phyloP scores from a whole-genome alignment of 106 monocot genomes.

The Phalaenopsis equestris region DNA sequence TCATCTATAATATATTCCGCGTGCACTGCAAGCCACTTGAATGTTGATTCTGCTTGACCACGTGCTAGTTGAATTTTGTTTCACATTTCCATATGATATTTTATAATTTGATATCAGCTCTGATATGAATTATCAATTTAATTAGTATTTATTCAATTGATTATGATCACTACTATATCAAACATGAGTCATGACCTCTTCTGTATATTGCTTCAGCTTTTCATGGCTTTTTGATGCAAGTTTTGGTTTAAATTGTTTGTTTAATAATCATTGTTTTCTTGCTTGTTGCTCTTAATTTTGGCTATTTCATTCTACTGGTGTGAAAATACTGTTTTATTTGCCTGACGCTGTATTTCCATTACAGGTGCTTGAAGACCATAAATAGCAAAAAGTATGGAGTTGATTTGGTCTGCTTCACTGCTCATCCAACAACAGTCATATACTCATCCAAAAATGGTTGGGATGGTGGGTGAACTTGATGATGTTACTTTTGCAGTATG shows the following conservation, averaged over 20 bases:
- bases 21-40: not conserved
- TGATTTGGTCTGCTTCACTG: slow-evolving; percentile 91
- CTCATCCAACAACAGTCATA: slow-evolving; percentile 84
- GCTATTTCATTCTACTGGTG: not conserved
- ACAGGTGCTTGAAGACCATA: slow-evolving; percentile 95
- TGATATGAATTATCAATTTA: not conserved
- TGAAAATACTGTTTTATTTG: not conserved
- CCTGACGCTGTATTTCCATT: slow-evolving; percentile 6
- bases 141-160: not conserved
- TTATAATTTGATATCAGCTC: not conserved
- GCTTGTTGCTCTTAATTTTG: not conserved
- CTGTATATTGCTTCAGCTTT: not conserved
- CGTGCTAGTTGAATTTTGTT: not conserved
- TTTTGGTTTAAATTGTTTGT: not conserved
- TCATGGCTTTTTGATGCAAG: not conserved
- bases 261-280: not conserved
- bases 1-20: not conserved
- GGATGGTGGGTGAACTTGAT: slow-evolving; percentile 66
- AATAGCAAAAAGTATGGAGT: slow-evolving; percentile 99
- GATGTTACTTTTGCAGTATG: not conserved
- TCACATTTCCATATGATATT: not conserved
- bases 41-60: not conserved
- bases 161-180: not conserved
- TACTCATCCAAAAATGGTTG: slow-evolving; percentile 99
- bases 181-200: not conserved